Base-by-base conservation (phyloP, 345 rosid species). In the Populus ilicifolia region DNA sequence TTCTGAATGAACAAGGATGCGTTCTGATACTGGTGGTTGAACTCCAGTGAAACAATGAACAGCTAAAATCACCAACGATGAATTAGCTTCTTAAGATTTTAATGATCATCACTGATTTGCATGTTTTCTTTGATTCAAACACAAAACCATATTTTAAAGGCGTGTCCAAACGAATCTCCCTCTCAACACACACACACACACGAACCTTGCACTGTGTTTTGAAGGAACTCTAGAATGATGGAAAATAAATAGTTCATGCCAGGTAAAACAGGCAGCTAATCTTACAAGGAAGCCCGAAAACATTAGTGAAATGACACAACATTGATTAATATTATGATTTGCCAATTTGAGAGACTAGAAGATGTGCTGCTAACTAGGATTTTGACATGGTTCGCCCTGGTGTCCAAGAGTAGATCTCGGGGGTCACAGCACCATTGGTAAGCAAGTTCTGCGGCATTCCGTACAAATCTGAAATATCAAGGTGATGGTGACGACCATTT, bases 381-480 rank as follows among this genome's bases (percentile, higher is more conserved):
- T 88, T 90, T 14, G 91, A 85, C 84, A 77, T 77, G 44, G 83
- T 80, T 80, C 89, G 85, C 14, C 85, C 82, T 2, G 89, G 78
- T 18, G 88, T 86, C 95, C 92, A 92, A 8, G 91, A 75, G 82
- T 91, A 90, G 20, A 89, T 85, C 86, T 91, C 96, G 18, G 90
- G 91, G 56, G 87, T 82, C 8, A 67, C 68, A 20, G 77, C 48
- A 18, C 90, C 89, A 79, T 89, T 87, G 64, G 90, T 84, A 59
- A 92, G 90, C 88, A 92, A 83, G 85, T 91, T 94, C 75, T 84
- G 96, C 11, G 92, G 93, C 69, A 89, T 77, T 72, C 94, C 94
- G 71, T 86, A 88, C 69, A 89, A 73, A 79, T 90, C 96, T 1
- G 89, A 74, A n/a, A 89, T 74, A 72, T 90, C 94, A 20, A 80